Conservation (phyloP, 192 early-diverging fungal species). For the Podila horticola region DNA sequence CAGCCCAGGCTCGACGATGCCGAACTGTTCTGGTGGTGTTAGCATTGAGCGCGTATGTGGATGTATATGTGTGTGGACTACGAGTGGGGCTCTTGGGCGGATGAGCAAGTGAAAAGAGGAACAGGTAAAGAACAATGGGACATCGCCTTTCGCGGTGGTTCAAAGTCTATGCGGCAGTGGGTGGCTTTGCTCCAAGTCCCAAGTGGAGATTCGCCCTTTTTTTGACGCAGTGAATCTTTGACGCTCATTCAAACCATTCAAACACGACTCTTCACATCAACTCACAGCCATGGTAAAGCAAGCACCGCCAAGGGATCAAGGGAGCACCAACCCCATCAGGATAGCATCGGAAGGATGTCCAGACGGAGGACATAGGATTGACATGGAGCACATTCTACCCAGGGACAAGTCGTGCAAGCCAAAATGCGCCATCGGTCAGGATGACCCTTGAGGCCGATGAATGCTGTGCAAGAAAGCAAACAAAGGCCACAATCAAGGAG, state of each 20-base stretch:
- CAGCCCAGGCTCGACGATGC: conserved; percentile 88
- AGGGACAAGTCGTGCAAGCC: too few relatives aligned
- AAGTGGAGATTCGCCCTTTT: neutral
- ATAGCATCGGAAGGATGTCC: neutral
- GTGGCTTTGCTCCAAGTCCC: neutral
- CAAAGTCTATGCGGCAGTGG: too few relatives aligned
- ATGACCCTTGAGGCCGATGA: too few relatives aligned
- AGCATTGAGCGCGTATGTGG: conserved; percentile 41
- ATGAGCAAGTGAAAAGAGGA: neutral
- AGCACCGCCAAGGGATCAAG: neutral
- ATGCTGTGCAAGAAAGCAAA: too few relatives aligned
- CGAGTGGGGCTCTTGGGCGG: neutral
- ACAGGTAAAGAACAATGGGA: neutral
- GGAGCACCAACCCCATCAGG: neutral
- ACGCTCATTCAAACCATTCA: neutral
- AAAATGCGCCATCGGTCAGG: too few relatives aligned
- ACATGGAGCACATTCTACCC: too few relatives aligned
- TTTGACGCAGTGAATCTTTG: neutral
- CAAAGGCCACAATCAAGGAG: too few relatives aligned
- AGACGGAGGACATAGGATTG: too few relatives aligned
- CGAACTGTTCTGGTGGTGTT: conserved; percentile 85
- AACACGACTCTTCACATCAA: neutral
- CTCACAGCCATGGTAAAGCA: neutral
- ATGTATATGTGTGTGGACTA: neutral
- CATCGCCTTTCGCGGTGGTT: too few relatives aligned